A percentile compares a stretch with the other conserved stretches of the same genome.
phyloP scores from a whole-genome alignment of 176 grass and related monocot species.

The Musa beccarii region DNA sequence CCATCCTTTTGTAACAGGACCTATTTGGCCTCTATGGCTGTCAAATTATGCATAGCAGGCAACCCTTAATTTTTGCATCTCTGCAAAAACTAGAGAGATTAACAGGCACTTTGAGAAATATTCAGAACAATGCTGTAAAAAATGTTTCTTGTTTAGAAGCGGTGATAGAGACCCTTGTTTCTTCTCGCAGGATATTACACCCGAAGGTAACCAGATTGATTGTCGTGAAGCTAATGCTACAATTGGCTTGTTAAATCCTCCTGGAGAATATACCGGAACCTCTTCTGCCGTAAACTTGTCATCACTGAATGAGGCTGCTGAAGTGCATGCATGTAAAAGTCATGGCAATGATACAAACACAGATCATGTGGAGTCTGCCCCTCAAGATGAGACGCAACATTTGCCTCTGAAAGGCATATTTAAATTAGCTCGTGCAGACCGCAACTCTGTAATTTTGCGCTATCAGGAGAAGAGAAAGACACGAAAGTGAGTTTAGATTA shows the following conservation, averaged over 20 bases:
- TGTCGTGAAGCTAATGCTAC: conserved; percentile 7
- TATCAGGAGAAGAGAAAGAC: conserved; percentile 96
- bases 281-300: conserved; percentile 33
- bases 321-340: conserved; percentile 30
- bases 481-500: conserved; percentile 44
- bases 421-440: conserved; percentile 45
- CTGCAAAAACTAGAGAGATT: too few relatives aligned
- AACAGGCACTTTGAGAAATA: too few relatives aligned
- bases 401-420: conserved; percentile 31
- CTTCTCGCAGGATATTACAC: not conserved
- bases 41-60: too few relatives aligned
- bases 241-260: conserved; percentile 29
- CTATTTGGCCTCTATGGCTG: too few relatives aligned
- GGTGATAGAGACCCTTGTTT: not conserved
- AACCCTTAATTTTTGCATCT: too few relatives aligned
- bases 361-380: not conserved
- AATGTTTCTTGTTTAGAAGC: not conserved
- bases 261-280: conserved; percentile 17
- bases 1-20: too few relatives aligned
- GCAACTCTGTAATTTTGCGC: conserved; percentile 57
- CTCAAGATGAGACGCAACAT: conserved; percentile 22
- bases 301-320: conserved; percentile 33
- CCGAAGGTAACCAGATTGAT: conserved; percentile 19
- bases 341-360: conserved; percentile 7
- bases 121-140: not conserved